These are phyloP conservation scores for Cyclanthera cordifolia DNA, from an alignment of 306 rosid species.

Conservation along the genomic window DNA sequence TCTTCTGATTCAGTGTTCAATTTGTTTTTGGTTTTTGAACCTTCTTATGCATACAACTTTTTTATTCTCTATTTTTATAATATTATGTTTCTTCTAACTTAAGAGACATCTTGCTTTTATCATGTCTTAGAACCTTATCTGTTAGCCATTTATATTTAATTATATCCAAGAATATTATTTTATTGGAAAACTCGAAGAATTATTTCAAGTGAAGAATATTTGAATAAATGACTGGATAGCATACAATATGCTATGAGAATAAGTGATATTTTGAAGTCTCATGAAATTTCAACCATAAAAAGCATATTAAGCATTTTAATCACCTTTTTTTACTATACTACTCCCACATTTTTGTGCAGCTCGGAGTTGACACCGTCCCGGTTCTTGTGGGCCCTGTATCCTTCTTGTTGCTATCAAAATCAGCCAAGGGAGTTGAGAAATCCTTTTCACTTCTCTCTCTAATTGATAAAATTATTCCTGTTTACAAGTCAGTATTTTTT, in stretches of 20 bases:
- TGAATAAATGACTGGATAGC: neutral
- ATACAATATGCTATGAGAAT: neutral
- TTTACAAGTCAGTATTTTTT: conserved; percentile 41
- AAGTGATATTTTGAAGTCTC: neutral
- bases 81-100: neutral
- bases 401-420: conserved; percentile 68
- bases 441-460: conserved; percentile 53
- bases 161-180: neutral
- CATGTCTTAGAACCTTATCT: neutral
- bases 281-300: neutral
- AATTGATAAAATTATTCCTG: conserved; percentile 47
- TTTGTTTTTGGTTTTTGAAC: neutral
- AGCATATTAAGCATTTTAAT: neutral
- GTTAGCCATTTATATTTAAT: neutral
- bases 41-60: neutral
- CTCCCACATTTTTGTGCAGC: conserved; percentile 30
- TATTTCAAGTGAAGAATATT: neutral
- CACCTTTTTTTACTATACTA: neutral
- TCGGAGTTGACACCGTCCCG: conserved; percentile 60
- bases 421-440: conserved; percentile 63
- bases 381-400: conserved; percentile 81
- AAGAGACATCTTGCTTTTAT: neutral
- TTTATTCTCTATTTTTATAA: neutral
- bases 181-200: neutral
- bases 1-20: neutral